Conservation (phyloP, 1,139 yeast genomes). For the Pichia sp. region DNA sequence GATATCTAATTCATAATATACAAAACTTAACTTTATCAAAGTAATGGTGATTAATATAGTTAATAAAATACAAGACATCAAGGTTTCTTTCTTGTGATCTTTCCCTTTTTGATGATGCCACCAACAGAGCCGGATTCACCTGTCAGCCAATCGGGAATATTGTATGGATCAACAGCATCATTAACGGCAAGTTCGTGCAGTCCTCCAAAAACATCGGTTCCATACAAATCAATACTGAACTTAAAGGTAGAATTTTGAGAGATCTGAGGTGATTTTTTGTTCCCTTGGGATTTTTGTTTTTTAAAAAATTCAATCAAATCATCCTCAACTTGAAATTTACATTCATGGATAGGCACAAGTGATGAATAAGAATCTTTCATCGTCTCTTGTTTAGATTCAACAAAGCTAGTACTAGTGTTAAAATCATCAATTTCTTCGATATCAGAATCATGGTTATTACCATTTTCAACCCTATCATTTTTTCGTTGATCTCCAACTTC, state of each 20-base stretch:
- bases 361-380: constrained; percentile 43
- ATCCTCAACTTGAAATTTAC: constrained; percentile 40
- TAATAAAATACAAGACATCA: too few relatives aligned
- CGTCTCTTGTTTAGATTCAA: not conserved
- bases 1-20: constrained; percentile 3
- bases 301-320: not conserved
- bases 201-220: constrained; percentile 81
- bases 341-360: constrained; percentile 53
- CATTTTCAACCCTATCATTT: constrained; percentile 26
- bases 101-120: constrained; percentile 5
- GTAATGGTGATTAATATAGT: too few relatives aligned
- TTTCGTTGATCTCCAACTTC: constrained; percentile 26
- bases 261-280: not conserved
- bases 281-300: constrained; percentile 2
- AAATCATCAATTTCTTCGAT: constrained; percentile 14
- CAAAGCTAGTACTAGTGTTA: not conserved
- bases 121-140: constrained; percentile 46
- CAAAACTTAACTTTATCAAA: too few relatives aligned
- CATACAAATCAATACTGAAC: constrained; percentile 54
- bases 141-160: constrained; percentile 73
- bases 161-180: constrained; percentile 50
- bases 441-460: constrained; percentile 24
- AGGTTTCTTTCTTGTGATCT: not conserved
- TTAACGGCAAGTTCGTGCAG: constrained; percentile 66
- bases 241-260: constrained; percentile 20